Evolutionary conservation across 306 rosid genomes (phyloP).

Genomic region (Pyrus communis): DNA sequence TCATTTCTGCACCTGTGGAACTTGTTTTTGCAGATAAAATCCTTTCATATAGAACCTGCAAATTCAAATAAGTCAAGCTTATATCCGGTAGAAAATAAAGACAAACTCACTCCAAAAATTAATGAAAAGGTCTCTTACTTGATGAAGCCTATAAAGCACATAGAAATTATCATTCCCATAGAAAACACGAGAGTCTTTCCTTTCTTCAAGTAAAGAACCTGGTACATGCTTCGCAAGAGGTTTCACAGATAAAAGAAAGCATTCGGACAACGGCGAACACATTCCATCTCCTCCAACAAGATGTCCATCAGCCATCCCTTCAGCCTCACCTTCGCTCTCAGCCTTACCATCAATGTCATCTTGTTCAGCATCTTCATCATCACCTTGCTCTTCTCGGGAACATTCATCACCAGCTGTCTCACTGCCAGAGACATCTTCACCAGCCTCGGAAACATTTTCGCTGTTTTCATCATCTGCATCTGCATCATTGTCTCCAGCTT

Average conservation of each 20-base stretch:
- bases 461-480: conserved; percentile 95
- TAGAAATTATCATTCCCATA: conserved; percentile 90
- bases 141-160: conserved; percentile 94
- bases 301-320: conserved; percentile 65
- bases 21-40: conserved; percentile 69
- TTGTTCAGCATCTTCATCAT: conserved; percentile 67
- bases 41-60: conserved; percentile 83
- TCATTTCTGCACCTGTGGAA: conserved; percentile 59
- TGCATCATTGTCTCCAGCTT: conserved; percentile 67
- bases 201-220: conserved; percentile 36
- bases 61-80: conserved; percentile 23
- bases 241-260: conserved; percentile 66
- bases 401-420: conserved; percentile 93
- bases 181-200: conserved; percentile 57
- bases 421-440: conserved; percentile 84
- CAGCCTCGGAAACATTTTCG: conserved; percentile 86
- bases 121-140: conserved; percentile 37
- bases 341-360: conserved; percentile 79
- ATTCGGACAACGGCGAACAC: conserved; percentile 54
- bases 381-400: conserved; percentile 73
- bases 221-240: conserved; percentile 83
- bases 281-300: conserved; percentile 59
- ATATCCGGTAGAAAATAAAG: not conserved
- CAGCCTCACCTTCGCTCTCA: conserved; percentile 99
- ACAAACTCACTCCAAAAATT: not conserved